Conservation (phyloP, 495 filamentous ascomycete species). For the Aspergillus kassunensis region DNA sequence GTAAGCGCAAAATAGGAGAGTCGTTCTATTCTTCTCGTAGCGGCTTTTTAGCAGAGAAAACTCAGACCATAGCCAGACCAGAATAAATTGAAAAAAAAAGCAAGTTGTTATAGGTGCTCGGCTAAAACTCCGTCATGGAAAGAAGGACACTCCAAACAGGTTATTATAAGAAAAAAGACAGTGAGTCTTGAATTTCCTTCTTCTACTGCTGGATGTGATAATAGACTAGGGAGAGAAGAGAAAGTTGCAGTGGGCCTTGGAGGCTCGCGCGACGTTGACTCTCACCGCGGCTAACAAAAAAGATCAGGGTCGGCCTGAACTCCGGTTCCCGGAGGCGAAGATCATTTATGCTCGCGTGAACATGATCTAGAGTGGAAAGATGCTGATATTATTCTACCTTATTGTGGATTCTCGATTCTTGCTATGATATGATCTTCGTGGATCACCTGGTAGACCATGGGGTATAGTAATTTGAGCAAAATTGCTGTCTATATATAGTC, state of each 20-base stretch:
- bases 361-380: background rate
- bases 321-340: slow-evolving; percentile 9
- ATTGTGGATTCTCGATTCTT: background rate
- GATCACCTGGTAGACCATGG: too few relatives aligned
- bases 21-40: background rate
- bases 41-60: too few relatives aligned
- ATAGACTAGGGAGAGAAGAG: background rate
- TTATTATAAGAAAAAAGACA: background rate
- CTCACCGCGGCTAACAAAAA: background rate
- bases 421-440: background rate
- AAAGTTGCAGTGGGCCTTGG: background rate
- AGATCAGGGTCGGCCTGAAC: background rate
- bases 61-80: background rate
- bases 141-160: background rate
- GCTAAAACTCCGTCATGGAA: background rate
- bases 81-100: background rate
- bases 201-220: background rate
- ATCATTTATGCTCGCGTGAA: background rate
- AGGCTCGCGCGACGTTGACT: too few relatives aligned
- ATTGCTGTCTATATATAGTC: too few relatives aligned
- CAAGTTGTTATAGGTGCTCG: background rate
- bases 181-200: background rate
- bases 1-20: background rate
- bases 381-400: background rate
- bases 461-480: too few relatives aligned